Conservation (phyloP, 129 eudicot species). For the Cynara cardunculus region DNA sequence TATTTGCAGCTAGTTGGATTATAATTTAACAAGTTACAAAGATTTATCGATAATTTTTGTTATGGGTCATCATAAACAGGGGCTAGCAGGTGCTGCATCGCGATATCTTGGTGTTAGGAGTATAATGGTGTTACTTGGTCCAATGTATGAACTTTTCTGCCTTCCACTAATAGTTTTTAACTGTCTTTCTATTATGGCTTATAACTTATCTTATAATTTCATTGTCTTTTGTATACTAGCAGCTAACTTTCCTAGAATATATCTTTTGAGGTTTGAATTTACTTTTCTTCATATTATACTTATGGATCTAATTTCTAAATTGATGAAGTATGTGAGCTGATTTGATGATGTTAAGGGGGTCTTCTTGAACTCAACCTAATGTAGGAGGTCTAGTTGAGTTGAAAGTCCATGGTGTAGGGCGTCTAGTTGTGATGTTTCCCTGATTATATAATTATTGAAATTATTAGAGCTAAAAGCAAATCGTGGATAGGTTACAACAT, state of each 20-base stretch:
- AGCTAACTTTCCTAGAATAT: not conserved
- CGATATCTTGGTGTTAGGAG: constrained; percentile 79
- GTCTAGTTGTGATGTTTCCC: not conserved
- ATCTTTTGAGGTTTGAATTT: not conserved
- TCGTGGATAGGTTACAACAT: not conserved
- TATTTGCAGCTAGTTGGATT: not conserved
- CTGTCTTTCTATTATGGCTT: not conserved
- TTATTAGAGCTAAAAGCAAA: not conserved
- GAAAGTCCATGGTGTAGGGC: not conserved
- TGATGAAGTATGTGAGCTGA: not conserved
- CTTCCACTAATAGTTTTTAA: not conserved
- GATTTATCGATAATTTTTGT: not conserved
- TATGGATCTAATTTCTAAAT: not conserved
- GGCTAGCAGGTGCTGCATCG: constrained; percentile 77
- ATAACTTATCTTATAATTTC: not conserved
- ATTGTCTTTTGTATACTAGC: not conserved
- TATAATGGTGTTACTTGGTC: constrained; percentile 70
- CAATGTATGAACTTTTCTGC: constrained; percentile 52
- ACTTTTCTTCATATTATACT: not conserved
- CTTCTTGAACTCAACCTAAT: not conserved
- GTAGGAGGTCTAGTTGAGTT: not conserved
- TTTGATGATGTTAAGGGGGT: constrained; percentile 6
- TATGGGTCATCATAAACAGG: constrained; percentile 46
- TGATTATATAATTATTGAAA: not conserved
- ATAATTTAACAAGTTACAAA: not conserved